phyloP scores from a whole-genome alignment of 345 rosid genomes.

The Camelina laxa region DNA sequence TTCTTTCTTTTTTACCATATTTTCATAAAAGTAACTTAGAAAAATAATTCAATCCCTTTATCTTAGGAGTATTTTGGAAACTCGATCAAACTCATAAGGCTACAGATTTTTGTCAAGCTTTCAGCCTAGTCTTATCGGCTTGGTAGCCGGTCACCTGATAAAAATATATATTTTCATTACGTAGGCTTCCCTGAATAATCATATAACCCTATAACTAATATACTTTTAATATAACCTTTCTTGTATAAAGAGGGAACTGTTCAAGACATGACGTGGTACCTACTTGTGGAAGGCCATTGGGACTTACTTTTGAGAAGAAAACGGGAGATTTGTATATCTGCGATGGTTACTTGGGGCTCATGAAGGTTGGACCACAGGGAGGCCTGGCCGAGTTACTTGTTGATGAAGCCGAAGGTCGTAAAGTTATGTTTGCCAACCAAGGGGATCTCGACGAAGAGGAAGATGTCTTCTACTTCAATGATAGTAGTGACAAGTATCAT shows the following conservation, averaged over 20 bases:
- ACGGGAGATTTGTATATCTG: slow-evolving; percentile 69
- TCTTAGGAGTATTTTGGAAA: too few relatives aligned
- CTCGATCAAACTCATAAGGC: not conserved
- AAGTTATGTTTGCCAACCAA: slow-evolving; percentile 59
- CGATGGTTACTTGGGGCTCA: slow-evolving; percentile 65
- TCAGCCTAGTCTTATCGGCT: not conserved
- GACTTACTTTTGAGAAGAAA: slow-evolving; percentile 55
- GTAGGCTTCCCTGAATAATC: too few relatives aligned
- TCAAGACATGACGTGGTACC: slow-evolving; percentile 46
- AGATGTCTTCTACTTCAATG: slow-evolving; percentile 65
- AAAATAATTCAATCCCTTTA: too few relatives aligned
- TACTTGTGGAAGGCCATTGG: slow-evolving; percentile 69
- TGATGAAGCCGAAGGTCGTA: slow-evolving; percentile 51
- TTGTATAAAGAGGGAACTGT: slow-evolving; percentile 18
- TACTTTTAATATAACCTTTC: too few relatives aligned
- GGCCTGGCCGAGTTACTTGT: slow-evolving; percentile 54
- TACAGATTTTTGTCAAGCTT: not conserved
- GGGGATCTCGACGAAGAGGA: slow-evolving; percentile 58
- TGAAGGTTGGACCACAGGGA: slow-evolving; percentile 60
- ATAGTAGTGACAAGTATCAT: slow-evolving; percentile 54
- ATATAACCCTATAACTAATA: too few relatives aligned
- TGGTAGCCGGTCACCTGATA: not conserved
- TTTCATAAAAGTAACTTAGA: not conserved
- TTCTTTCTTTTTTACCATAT: not conserved
- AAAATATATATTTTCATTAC: not conserved